Evolutionary conservation across 2,329 filamentous ascomycete genomes (phyloP).

Genomic region (Xylariomycetidae sp.): DNA sequence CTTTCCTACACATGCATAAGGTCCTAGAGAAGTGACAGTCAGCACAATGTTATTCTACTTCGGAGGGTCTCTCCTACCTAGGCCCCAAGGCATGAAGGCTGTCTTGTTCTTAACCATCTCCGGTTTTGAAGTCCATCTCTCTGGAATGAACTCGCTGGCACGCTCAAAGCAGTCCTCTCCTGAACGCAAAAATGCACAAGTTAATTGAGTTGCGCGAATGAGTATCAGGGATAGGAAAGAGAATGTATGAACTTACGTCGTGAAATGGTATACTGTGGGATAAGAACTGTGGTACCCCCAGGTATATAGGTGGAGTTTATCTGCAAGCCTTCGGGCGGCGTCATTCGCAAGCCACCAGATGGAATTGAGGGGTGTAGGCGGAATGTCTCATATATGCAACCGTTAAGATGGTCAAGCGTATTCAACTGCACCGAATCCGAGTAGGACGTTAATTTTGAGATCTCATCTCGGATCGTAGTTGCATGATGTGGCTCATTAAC

Average conservation of each 20-base stretch:
- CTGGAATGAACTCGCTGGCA: slow-evolving; percentile 8
- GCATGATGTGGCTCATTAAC: not conserved
- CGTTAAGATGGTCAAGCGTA: slow-evolving; percentile 14
- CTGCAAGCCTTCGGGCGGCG: slow-evolving; percentile 19
- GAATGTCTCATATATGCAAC: slow-evolving; percentile 24
- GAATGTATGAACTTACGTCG: slow-evolving; percentile 3
- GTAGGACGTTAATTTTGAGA: slow-evolving; percentile 3
- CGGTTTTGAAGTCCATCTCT: slow-evolving; percentile 9
- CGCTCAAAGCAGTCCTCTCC: slow-evolving; percentile 3
- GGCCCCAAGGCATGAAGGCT: not conserved
- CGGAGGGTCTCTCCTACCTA: not conserved
- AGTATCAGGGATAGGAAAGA: not conserved
- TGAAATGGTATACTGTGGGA: slow-evolving; percentile 8
- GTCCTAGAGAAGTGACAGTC: not conserved
- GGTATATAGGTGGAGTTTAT: slow-evolving; percentile 21
- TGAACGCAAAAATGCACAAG: not conserved
- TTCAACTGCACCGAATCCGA: slow-evolving; percentile 7
- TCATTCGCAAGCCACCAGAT: slow-evolving; percentile 18
- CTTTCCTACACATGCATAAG: not conserved
- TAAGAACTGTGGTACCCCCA: slow-evolving; percentile 11
- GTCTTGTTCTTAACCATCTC: slow-evolving; percentile 9
- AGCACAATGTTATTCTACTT: not conserved
- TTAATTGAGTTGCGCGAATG: too few species aligned
- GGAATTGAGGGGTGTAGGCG: slow-evolving; percentile 21
- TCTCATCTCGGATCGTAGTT: slow-evolving; percentile 1